phyloP scores from a whole-genome alignment of 202 grass and related monocot genomes.

The Carex arenaria region DNA sequence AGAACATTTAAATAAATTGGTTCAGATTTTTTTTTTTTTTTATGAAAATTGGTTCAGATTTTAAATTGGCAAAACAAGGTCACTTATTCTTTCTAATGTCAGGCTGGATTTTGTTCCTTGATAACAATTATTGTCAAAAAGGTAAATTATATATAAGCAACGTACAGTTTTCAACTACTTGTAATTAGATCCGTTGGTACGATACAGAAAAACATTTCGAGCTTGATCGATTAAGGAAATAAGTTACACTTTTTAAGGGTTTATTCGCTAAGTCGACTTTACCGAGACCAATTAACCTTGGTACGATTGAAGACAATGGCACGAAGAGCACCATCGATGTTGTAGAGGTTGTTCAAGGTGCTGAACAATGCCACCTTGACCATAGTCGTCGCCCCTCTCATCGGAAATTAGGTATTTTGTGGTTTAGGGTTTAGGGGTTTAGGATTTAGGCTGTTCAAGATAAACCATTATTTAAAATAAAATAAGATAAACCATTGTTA shows the following conservation, averaged over 20 bases:
- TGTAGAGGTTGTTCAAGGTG: constrained; percentile 66
- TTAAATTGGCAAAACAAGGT: not conserved
- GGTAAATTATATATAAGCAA: not conserved
- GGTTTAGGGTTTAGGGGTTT: too few species aligned
- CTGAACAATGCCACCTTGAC: constrained; percentile 44
- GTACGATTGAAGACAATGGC: constrained; percentile 95
- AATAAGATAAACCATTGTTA: too few species aligned
- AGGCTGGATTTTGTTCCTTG: not conserved
- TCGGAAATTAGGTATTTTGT: constrained; percentile 26
- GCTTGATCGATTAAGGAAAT: not conserved
- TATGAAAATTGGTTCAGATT: too few species aligned
- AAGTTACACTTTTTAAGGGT: not conserved
- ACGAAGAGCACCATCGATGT: constrained; percentile 85
- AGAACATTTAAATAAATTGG: not conserved
- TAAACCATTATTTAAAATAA: too few species aligned
- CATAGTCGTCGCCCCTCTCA: constrained; percentile 21
- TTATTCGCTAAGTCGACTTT: not conserved
- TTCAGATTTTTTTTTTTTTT: not conserved
- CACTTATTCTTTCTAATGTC: not conserved
- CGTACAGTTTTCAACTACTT: not conserved
- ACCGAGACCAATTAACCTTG: constrained; percentile 35
- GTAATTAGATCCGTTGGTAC: too few species aligned
- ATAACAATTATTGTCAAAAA: not conserved
- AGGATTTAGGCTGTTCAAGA: too few species aligned
- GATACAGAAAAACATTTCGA: not conserved